A percentile compares a stretch with the other conserved stretches of the same genome.
These are phyloP conservation scores for Rhinocladiella mackenziei DNA, from an alignment of 2,329 filamentous ascomycete species.

Conservation along the genomic window DNA sequence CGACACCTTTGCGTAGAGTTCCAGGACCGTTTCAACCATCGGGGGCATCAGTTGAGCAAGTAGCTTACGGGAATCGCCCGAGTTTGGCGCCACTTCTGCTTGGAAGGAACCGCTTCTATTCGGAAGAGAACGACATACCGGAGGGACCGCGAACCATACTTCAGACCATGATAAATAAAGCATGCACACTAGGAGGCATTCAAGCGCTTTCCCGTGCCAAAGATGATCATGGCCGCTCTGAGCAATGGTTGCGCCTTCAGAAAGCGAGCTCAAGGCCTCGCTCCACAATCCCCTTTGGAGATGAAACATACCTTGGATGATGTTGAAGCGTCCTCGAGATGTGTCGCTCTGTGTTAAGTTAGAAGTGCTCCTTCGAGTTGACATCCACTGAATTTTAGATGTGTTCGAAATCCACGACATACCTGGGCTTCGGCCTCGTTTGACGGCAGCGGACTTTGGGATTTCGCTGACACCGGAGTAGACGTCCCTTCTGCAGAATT, in stretches of 20 bases:
- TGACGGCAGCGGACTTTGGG: slow-evolving; percentile 7
- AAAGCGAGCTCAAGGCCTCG: slow-evolving; percentile 78
- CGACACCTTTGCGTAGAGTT: slow-evolving; percentile 21
- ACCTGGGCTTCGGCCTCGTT: slow-evolving; percentile 11
- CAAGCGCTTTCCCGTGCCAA: slow-evolving; percentile 96
- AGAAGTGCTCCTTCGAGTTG: neutral
- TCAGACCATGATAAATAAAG: slow-evolving; percentile 79
- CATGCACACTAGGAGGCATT: slow-evolving; percentile 78
- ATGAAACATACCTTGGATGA: slow-evolving; percentile 24
- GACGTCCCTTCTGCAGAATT: slow-evolving; percentile 4
- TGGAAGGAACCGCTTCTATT: slow-evolving; percentile 19
- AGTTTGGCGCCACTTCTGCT: slow-evolving; percentile 8
- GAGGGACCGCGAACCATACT: slow-evolving; percentile 60
- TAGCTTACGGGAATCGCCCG: slow-evolving; percentile 14
- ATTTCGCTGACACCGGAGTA: slow-evolving; percentile 10
- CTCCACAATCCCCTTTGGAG: slow-evolving; percentile 85
- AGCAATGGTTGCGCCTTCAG: slow-evolving; percentile 72
- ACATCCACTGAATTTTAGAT: neutral
- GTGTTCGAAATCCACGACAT: neutral
- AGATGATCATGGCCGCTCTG: slow-evolving; percentile 81
- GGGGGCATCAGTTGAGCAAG: slow-evolving; percentile 21
- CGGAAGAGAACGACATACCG: slow-evolving; percentile 19
- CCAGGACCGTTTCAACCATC: slow-evolving; percentile 21
- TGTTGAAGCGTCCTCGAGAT: slow-evolving; percentile 23
- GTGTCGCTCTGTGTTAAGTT: slow-evolving; percentile 17